Evolutionary conservation across 352 stramenopile genomes (phyloP).

Genomic region (Phytophthora cactorum): DNA sequence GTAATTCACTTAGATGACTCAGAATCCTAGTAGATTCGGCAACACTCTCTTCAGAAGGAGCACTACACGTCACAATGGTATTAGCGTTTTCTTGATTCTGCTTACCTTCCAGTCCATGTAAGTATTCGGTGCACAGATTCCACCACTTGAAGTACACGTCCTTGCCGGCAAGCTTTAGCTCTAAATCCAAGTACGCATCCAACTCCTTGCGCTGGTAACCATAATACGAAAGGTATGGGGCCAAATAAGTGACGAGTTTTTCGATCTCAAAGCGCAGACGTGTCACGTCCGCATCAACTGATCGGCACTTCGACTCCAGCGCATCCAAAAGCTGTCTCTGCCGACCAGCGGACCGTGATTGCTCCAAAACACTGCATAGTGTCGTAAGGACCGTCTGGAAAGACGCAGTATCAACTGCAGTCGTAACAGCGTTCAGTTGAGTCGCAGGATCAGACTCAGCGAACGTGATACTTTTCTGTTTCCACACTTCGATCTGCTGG

Average conservation of each 20-base stretch:
- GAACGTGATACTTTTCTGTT: constrained; percentile 34
- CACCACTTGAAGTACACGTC: constrained; percentile 62
- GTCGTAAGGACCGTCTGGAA: constrained; percentile 32
- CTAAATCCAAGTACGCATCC: constrained; percentile 41
- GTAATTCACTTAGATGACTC: constrained; percentile 13
- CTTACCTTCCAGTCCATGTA: constrained; percentile 11
- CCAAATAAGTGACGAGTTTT: constrained; percentile 33
- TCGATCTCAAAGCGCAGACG: constrained; percentile 38
- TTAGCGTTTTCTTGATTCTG: constrained; percentile 5
- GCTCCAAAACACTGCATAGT: constrained; percentile 17
- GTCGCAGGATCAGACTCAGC: constrained; percentile 15
- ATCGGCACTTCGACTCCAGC: constrained; percentile 38
- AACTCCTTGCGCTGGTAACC: constrained; percentile 41
- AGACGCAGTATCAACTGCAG: constrained; percentile 21
- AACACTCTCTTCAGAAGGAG: constrained; percentile 26
- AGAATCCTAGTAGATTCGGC: constrained; percentile 30
- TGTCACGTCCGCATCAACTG: constrained; percentile 42
- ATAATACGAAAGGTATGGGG: constrained; percentile 51
- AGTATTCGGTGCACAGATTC: constrained; percentile 36
- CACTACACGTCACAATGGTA: neutral
- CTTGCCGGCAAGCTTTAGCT: constrained; percentile 27
- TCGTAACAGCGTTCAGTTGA: constrained; percentile 18
- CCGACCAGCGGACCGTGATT: constrained; percentile 14
- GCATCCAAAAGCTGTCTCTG: constrained; percentile 30
- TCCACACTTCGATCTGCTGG: constrained; percentile 55